These are phyloP conservation scores for Selaginella tamariscina DNA, from an alignment of 75 land plant genomes.

Conservation along the genomic window DNA sequence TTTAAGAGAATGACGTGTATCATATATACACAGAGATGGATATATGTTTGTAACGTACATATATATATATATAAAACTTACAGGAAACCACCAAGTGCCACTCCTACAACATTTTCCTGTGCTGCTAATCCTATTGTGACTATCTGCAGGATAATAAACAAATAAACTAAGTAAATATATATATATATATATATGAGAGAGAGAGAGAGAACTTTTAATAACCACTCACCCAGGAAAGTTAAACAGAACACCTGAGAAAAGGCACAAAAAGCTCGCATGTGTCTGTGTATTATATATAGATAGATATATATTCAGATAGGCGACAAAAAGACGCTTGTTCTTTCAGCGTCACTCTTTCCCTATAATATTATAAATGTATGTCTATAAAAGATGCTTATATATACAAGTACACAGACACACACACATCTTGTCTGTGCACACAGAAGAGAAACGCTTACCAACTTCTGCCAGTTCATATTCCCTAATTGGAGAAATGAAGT, in stretches of 20 bases:
- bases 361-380: background rate
- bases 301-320: background rate
- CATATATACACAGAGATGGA: too few relatives aligned
- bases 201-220: too few relatives aligned
- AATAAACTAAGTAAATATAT: too few relatives aligned
- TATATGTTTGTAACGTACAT: too few relatives aligned
- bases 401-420: background rate
- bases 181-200: too few relatives aligned
- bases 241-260: conserved; percentile 81
- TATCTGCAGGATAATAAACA: too few relatives aligned
- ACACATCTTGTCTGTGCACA: background rate
- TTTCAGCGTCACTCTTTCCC: background rate
- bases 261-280: too few relatives aligned
- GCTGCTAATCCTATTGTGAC: conserved; percentile 95
- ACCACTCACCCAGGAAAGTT: conserved; percentile 93
- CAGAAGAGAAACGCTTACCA: background rate
- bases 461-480: conserved; percentile 79
- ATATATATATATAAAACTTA: too few relatives aligned
- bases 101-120: conserved; percentile 84
- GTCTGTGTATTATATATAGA: too few relatives aligned
- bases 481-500: too few relatives aligned
- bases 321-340: conserved; percentile 8
- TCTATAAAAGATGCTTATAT: background rate
- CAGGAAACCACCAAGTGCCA: conserved; percentile 89
- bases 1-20: too few relatives aligned